A percentile compares a stretch with the other conserved stretches of the same genome.
Evolutionary conservation across 768 basidiomycete species (phyloP).

Genomic region (Termitomyces sp.): DNA sequence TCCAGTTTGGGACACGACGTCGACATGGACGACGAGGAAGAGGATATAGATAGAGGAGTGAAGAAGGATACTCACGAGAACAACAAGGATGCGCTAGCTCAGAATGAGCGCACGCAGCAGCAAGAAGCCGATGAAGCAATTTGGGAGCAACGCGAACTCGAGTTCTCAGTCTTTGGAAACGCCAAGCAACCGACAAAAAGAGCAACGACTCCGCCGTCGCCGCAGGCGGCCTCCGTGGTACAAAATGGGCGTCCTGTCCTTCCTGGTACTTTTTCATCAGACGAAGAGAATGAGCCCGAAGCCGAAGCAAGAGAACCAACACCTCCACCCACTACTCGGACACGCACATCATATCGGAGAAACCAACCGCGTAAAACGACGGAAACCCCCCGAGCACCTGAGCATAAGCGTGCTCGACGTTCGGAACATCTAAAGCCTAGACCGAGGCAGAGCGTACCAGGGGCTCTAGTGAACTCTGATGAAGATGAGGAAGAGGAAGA

Average conservation of each 20-base stretch:
- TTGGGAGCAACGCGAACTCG: conserved; percentile 6
- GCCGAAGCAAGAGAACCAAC: conserved; percentile 19
- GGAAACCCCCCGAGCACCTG: background rate
- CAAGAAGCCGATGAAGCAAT: background rate
- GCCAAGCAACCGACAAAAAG: conserved; percentile 7
- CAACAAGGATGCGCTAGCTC: conserved; percentile 6
- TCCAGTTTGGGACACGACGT: conserved; percentile 4
- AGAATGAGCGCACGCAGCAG: conserved; percentile 11
- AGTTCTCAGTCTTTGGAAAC: conserved; percentile 18
- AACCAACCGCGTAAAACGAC: background rate
- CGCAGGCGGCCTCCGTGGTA: conserved; percentile 5
- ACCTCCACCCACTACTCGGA: conserved; percentile 1
- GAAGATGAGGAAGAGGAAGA: conserved; percentile 21
- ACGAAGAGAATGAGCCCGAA: conserved; percentile 32
- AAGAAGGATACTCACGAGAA: conserved; percentile 4
- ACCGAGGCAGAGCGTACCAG: conserved; percentile 32
- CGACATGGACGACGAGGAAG: conserved; percentile 7
- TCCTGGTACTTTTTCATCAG: conserved; percentile 41
- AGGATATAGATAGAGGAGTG: background rate
- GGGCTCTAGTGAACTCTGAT: conserved; percentile 35
- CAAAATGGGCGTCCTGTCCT: conserved; percentile 23
- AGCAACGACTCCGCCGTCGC: background rate
- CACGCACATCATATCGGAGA: background rate
- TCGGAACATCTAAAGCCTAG: conserved; percentile 3
- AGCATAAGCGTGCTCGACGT: conserved; percentile 2